Evolutionary conservation across 83 land plant genomes (phyloP).

Genomic region (Picea abies): DNA sequence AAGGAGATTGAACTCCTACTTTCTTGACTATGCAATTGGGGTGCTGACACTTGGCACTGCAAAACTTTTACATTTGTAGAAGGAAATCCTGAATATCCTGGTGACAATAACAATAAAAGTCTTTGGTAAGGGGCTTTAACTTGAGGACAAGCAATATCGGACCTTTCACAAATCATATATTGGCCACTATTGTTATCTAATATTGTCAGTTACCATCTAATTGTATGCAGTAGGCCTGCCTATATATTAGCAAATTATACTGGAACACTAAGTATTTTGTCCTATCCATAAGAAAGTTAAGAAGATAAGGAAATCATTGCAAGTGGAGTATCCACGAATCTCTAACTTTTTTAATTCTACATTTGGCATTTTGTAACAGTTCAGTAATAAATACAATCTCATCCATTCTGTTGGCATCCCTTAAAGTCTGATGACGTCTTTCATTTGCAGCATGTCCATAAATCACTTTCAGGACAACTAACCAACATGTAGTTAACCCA

Average conservation of each 20-base stretch:
- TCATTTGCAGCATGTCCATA: background rate
- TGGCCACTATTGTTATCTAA: background rate
- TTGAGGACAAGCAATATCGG: background rate
- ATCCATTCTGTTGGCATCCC: background rate
- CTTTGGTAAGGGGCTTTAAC: background rate
- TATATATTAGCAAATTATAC: background rate
- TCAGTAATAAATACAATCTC: background rate
- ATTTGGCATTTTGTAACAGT: too few species aligned
- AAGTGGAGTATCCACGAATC: background rate
- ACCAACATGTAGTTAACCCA: background rate
- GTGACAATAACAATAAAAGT: background rate
- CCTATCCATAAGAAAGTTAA: background rate
- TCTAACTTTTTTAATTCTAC: constrained; percentile 1
- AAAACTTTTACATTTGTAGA: background rate
- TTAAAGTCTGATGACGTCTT: background rate
- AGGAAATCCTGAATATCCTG: constrained; percentile 14
- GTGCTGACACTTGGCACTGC: background rate
- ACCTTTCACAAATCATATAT: constrained; percentile 8
- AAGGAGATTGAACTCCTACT: constrained; percentile 2
- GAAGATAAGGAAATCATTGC: background rate
- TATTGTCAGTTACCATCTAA: background rate
- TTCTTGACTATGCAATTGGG: background rate
- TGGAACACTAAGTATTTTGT: background rate
- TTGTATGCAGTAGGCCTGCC: background rate
- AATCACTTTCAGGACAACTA: background rate